Conservation (phyloP, 106 monocot species). For the Hemerocallis citrina region DNA sequence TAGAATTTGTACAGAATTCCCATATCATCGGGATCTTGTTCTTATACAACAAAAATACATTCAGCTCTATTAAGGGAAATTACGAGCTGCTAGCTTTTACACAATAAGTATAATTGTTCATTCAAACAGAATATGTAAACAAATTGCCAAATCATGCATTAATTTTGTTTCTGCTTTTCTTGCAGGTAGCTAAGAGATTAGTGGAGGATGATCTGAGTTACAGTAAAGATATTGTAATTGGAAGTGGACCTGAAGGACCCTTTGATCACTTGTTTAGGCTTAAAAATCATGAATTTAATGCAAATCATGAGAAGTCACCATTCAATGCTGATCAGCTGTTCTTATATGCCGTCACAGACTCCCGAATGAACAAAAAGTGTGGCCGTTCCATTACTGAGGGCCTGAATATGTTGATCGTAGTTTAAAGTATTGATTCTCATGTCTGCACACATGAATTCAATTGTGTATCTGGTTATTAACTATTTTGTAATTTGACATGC, state of each 20-base stretch:
- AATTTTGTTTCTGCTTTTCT: background rate
- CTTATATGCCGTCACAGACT: constrained; percentile 91
- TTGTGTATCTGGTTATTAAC: no score
- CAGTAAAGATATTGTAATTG: constrained; percentile 70
- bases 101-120: background rate
- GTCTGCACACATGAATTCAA: no score
- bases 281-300: constrained; percentile 15
- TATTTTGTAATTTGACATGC: no score
- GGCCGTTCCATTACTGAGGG: constrained; percentile 70
- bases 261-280: constrained; percentile 84
- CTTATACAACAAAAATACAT: no score
- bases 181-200: constrained; percentile 71
- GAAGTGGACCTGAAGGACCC: constrained; percentile 82
- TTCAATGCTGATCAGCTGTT: constrained; percentile 58
- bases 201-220: constrained; percentile 55
- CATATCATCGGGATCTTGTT: no score
- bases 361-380: constrained; percentile 92
- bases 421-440: no score
- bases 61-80: no score
- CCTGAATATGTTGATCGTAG: no score
- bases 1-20: no score
- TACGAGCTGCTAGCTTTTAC: no score
- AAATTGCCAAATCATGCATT: background rate
- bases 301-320: constrained; percentile 1
- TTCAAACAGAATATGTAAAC: background rate